Percentiles rank a stretch among this genome's conserved stretches.
phyloP scores from a whole-genome alignment of 2,329 filamentous ascomycete species.

The Alternaria sp. region DNA sequence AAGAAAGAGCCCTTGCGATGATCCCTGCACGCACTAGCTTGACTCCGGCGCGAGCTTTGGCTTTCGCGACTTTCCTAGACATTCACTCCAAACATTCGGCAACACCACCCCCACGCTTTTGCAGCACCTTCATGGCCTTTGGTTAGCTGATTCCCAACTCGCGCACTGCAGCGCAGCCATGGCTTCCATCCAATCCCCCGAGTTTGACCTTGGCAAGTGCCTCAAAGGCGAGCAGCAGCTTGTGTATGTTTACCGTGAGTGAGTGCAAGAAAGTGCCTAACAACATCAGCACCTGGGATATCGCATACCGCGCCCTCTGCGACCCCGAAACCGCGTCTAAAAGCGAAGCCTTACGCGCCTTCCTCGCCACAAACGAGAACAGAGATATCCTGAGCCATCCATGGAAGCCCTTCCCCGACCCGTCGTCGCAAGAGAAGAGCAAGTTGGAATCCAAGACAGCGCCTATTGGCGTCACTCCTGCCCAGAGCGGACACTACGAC shows the following conservation, averaged over 20 bases:
- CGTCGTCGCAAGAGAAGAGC: slow-evolving; percentile 70
- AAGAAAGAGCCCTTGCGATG: slow-evolving; percentile 16
- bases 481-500: slow-evolving; percentile 71
- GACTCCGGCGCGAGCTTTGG: slow-evolving; percentile 30
- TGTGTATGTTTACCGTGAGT: slow-evolving; percentile 67
- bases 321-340: slow-evolving; percentile 56
- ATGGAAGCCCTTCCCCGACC: slow-evolving; percentile 70
- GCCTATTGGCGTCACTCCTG: slow-evolving; percentile 81
- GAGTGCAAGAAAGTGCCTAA: slow-evolving; percentile 20
- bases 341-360: slow-evolving; percentile 63
- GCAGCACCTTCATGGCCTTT: slow-evolving; percentile 44
- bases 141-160: slow-evolving; percentile 35
- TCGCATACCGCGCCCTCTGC: slow-evolving; percentile 63
- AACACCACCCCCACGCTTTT: slow-evolving; percentile 25
- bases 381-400: slow-evolving; percentile 73
- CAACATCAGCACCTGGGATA: slow-evolving; percentile 68
- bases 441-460: slow-evolving; percentile 85
- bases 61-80: slow-evolving; percentile 29
- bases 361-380: slow-evolving; percentile 75
- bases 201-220: slow-evolving; percentile 83
- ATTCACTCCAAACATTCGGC: slow-evolving; percentile 36
- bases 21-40: slow-evolving; percentile 24
- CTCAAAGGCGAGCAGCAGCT: slow-evolving; percentile 81
- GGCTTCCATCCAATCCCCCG: slow-evolving; percentile 48
- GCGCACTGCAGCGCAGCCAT: slow-evolving; percentile 51